Evolutionary conservation across 169 alveolate species (phyloP), one percentile per base, ranked within the genome.

Genomic region (Eimeria sp.): DNA sequence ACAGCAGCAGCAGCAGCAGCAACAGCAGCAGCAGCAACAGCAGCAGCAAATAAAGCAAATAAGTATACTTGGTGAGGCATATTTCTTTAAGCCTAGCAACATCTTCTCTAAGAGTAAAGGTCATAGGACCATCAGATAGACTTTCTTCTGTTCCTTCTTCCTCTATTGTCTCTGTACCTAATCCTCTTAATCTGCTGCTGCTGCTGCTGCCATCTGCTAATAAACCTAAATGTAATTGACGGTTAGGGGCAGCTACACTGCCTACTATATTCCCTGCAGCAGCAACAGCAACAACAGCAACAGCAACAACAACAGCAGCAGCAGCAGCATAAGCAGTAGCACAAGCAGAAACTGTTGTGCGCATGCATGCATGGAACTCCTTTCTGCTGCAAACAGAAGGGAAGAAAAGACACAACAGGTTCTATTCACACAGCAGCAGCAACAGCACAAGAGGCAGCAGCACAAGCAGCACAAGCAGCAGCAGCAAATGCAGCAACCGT

Each of bases 201-300:
- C 76, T 91, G 87, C 91, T 49, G 27, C 88, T 61, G 14, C 70
- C 95, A 45, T 83, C 61, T 40, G 94, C 84, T 47, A 91, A 67
- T 9, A 91, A 82, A 4, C 95, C 95, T 67, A 91, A 45, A 49
- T 91, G 95, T 27, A 91, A 82, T 49, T 91, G 95, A 7, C 95
- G 95, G 47, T 83, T 91, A 16, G 95, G 95, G 9, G 95, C 95
- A 2, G 76, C 95, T 40, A 73, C 67, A 49, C 95, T 80, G 22
- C 89, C 89, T 9, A 80, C 43, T 11, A 80, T 80, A 40, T 40
- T 30, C 11, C 86, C 86, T 75, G 57, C 86, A 13, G 54, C 57
- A 34, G 22, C 49, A 75, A 34, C 86, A 16, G 78, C 78, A 67
- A 30, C 78, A 67, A 9, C 78, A 67, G 78, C 78, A 22, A 27